These are phyloP conservation scores for Acacia concinna DNA, from an alignment of 331 rosid genomes.

Conservation along the genomic window DNA sequence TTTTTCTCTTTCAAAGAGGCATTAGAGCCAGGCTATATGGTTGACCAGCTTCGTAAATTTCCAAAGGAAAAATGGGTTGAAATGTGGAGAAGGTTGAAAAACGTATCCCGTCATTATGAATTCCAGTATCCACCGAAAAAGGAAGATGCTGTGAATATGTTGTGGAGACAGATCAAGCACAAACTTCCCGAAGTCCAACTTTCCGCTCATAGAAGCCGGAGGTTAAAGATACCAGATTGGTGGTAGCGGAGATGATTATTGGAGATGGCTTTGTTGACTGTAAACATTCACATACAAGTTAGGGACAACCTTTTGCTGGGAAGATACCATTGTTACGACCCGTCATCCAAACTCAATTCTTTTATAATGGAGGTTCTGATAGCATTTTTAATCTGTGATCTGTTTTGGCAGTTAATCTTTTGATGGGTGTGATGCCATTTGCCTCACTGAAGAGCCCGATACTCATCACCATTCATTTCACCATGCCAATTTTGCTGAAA, in stretches of 20 bases:
- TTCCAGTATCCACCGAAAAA: constrained; percentile 80
- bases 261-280: constrained; percentile 15
- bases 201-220: constrained; percentile 65
- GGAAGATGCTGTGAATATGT: constrained; percentile 89
- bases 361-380: constrained; percentile 21
- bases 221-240: constrained; percentile 92
- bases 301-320: constrained; percentile 29
- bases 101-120: constrained; percentile 73
- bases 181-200: constrained; percentile 80
- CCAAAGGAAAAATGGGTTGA: constrained; percentile 84
- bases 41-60: constrained; percentile 62
- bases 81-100: constrained; percentile 84
- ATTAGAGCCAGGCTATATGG: constrained; percentile 75
- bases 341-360: background rate
- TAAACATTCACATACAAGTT: constrained; percentile 51
- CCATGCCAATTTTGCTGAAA: background rate
- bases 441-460: constrained; percentile 16
- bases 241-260: constrained; percentile 64
- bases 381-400: constrained; percentile 26
- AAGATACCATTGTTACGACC: constrained; percentile 19
- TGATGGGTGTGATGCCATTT: constrained; percentile 28
- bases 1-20: constrained; percentile 94
- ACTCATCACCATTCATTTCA: background rate
- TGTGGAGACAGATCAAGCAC: constrained; percentile 94
- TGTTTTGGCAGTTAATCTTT: constrained; percentile 22